A percentile compares a stretch with the other conserved stretches of the same genome.
Conservation (phyloP, 805 yeast genomes). For the Suhomyces emberorum region DNA sequence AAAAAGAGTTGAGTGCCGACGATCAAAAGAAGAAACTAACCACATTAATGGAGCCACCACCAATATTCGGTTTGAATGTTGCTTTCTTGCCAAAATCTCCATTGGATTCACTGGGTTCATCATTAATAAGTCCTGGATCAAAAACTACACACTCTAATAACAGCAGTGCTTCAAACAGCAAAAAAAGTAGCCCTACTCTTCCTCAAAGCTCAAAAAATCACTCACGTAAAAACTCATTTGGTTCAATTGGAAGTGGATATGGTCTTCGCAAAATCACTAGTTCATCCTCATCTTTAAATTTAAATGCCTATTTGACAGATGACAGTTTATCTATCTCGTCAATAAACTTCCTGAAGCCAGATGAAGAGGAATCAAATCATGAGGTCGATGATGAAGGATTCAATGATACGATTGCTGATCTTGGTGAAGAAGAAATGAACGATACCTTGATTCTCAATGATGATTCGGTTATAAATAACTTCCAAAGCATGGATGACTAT, state of each 20-base stretch:
- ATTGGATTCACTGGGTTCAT: not conserved
- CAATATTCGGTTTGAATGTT: slow-evolving; percentile 22
- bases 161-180: slow-evolving; percentile 2
- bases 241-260: slow-evolving; percentile 16
- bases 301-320: slow-evolving; percentile 42
- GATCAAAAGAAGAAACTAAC: slow-evolving; percentile 14
- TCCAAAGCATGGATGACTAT: slow-evolving; percentile 6
- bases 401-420: slow-evolving; percentile 2
- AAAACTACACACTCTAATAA: not conserved
- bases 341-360: not conserved
- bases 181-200: not conserved
- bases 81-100: slow-evolving; percentile 5
- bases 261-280: slow-evolving; percentile 35
- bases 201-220: not conserved
- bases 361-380: not conserved
- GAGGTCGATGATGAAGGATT: slow-evolving; percentile 5
- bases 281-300: slow-evolving; percentile 38
- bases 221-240: slow-evolving; percentile 28
- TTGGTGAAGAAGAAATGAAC: slow-evolving; percentile 1
- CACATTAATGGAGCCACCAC: slow-evolving; percentile 38
- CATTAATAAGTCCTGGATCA: slow-evolving; percentile 1
- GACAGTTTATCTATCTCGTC: slow-evolving; percentile 13
- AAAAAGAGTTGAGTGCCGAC: slow-evolving; percentile 6
- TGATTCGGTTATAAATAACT: slow-evolving; percentile 1
- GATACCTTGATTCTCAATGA: slow-evolving; percentile 6